Base-by-base conservation (phyloP, 768 basidiomycete genomes). In the Russula earlei region DNA sequence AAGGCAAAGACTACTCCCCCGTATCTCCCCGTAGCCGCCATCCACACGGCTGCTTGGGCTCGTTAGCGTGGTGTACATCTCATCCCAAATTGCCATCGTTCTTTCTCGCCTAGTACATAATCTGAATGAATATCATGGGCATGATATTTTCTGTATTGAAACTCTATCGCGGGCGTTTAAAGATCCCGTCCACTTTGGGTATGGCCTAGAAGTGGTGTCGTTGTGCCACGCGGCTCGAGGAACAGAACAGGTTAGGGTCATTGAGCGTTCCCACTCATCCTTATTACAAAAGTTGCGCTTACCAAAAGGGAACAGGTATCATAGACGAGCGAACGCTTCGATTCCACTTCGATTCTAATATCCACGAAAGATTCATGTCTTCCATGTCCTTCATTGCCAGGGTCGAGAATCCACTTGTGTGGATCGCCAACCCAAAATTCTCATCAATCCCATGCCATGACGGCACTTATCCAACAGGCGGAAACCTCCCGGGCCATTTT, bases 61-160 rank as follows among this genome's bases (percentile, higher is more conserved):
- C 62, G 62, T 62, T 62, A 61, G 62, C 27, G 62, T 62, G 62
- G 62, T 62, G 59, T 61, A 62, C 62, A 62, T 49, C 34, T 14
- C 14, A 14, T 15, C 15, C 15, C 38, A 7, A 36, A 12, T 38
- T n/a, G 38, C 38, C 38, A 19, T 38, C 38, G n/a, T 10, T 38
- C n/a, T n/a, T 19, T n/a, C 6, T 38, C 38, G n/a, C n/a, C 10
- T 36, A 36, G 5, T 5, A 10, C 1, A 31, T 7, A 31, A 31
- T 31, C 4, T 31, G 10, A 1, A 31, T 31, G 1, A 4, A 4
- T 36, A 11, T 12, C 34, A 14, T 31, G 5, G 34, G 10, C 11
- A 7, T n/a, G 40, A 41, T n/a, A n/a, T n/a, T n/a, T n/a, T n/a
- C n/a, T n/a, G n/a, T n/a, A 47, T 47, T 15, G 3, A 10, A 20